Conservation (phyloP, 2,329 filamentous ascomycete species). For the Aureobasidium sp. region DNA sequence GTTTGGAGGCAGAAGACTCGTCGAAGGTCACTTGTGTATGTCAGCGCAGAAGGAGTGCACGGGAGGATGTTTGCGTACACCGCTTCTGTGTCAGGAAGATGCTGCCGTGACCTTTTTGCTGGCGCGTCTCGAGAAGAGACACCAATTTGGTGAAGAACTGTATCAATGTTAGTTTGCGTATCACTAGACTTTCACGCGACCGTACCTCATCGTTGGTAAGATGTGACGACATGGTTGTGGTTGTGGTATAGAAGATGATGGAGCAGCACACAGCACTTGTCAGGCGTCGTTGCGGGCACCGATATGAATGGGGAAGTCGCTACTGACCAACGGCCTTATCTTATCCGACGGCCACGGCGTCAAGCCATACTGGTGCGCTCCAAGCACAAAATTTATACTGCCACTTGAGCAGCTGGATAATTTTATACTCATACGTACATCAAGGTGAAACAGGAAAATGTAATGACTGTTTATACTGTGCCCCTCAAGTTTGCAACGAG, state of each 20-base stretch:
- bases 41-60: neutral
- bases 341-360: neutral
- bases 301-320: neutral
- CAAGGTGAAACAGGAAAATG: too few species aligned
- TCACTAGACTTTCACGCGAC: neutral
- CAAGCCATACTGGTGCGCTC: too few species aligned
- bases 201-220: slow-evolving; percentile 56
- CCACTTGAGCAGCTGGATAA: too few species aligned
- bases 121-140: slow-evolving; percentile 60
- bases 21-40: neutral
- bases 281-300: neutral
- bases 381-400: too few species aligned
- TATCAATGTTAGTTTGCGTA: neutral
- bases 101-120: slow-evolving; percentile 64
- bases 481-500: too few species aligned
- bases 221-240: slow-evolving; percentile 37
- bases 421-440: too few species aligned
- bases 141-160: slow-evolving; percentile 68
- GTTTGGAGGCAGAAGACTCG: neutral
- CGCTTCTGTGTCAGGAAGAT: slow-evolving; percentile 73
- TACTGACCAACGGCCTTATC: neutral
- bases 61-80: slow-evolving; percentile 40
- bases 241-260: slow-evolving; percentile 32
- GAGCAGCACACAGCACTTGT: neutral
- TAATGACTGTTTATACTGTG: too few species aligned